Conservation (phyloP, 2,329 filamentous ascomycete genomes). For the Cladosporium colombiae region DNA sequence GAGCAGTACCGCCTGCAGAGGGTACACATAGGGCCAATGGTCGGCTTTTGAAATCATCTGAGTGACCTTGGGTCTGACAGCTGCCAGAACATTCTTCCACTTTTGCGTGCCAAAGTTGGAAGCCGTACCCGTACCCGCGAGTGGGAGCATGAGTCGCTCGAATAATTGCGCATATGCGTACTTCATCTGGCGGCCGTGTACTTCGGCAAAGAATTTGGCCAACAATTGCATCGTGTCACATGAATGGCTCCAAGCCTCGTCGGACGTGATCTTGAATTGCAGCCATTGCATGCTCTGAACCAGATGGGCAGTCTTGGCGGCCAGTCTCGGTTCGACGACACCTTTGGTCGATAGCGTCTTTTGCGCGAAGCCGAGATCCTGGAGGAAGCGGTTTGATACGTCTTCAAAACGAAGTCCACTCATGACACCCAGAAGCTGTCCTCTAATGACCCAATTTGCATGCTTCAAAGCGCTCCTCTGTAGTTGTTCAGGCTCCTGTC, state of each 20-base stretch:
- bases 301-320: constrained; percentile 82
- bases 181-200: constrained; percentile 87
- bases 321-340: constrained; percentile 65
- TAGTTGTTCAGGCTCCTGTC: constrained; percentile 19
- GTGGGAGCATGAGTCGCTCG: constrained; percentile 79
- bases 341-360: constrained; percentile 73
- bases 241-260: constrained; percentile 77
- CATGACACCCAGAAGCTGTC: constrained; percentile 92
- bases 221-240: constrained; percentile 86
- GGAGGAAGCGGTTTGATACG: constrained; percentile 78
- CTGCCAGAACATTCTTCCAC: constrained; percentile 83
- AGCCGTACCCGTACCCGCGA: constrained; percentile 73
- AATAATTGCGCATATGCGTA: constrained; percentile 92
- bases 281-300: constrained; percentile 90
- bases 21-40: constrained; percentile 88
- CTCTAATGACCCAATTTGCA: constrained; percentile 94
- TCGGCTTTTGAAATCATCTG: constrained; percentile 89
- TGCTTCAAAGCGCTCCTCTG: constrained; percentile 54
- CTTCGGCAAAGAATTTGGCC: constrained; percentile 77
- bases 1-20: constrained; percentile 80
- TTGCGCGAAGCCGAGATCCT: constrained; percentile 76
- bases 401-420: constrained; percentile 86
- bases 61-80: constrained; percentile 73
- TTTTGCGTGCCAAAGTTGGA: constrained; percentile 76
- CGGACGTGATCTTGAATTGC: constrained; percentile 70